Evolutionary conservation across 129 eudicot genomes (phyloP).

Genomic region (Arctium lappa): DNA sequence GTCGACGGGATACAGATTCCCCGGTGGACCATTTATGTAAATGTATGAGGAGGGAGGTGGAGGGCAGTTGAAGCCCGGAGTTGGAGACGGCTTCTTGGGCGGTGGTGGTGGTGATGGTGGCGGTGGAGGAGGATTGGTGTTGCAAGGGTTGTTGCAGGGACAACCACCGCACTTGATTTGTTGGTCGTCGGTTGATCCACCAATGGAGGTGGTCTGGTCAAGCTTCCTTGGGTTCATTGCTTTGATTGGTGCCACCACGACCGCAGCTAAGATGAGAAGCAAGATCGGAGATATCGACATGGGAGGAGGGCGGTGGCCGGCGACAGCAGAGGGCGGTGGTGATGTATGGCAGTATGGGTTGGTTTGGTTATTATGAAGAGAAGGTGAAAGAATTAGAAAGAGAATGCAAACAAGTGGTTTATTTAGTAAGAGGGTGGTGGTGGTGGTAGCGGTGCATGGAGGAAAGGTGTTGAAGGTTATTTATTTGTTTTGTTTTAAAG

Average conservation of each 20-base stretch:
- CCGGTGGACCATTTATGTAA: conserved; percentile 71
- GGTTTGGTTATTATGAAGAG: background rate
- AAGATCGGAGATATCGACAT: conserved; percentile 19
- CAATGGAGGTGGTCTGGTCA: conserved; percentile 24
- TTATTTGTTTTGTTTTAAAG: background rate
- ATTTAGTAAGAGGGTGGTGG: conserved; percentile 5
- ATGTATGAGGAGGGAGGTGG: conserved; percentile 58
- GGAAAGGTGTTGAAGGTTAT: background rate
- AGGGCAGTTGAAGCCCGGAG: conserved; percentile 51
- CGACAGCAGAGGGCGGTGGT: background rate
- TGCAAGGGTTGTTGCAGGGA: conserved; percentile 68
- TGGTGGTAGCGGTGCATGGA: conserved; percentile 16
- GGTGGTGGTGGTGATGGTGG: conserved; percentile 41
- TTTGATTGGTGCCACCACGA: conserved; percentile 13
- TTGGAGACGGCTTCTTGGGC: conserved; percentile 51
- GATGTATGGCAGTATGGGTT: background rate
- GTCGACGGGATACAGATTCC: conserved; percentile 65
- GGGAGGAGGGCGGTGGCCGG: conserved; percentile 2
- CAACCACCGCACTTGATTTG: conserved; percentile 77
- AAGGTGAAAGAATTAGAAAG: conserved; percentile 18
- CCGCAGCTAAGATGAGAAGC: conserved; percentile 28
- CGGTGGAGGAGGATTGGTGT: conserved; percentile 38
- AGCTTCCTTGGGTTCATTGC: conserved; percentile 39
- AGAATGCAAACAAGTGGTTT: conserved; percentile 9
- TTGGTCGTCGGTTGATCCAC: conserved; percentile 29